Percentiles rank a stretch among this genome's conserved stretches.
Conservation (phyloP, 345 rosid species). For the Gossypium anomalum region DNA sequence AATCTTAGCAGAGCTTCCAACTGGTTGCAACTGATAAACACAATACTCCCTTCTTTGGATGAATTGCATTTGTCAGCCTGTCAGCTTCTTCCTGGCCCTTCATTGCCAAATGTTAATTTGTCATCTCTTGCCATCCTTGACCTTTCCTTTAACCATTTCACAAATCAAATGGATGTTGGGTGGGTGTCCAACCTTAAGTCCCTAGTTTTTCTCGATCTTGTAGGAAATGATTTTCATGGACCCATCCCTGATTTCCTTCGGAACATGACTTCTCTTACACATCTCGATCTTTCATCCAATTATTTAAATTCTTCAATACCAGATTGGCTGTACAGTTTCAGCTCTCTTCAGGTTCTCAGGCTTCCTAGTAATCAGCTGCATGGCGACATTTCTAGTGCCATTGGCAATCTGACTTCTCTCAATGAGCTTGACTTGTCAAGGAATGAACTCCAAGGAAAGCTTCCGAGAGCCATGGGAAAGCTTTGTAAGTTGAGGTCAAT, state of each 20-base stretch:
- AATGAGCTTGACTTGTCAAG: neutral
- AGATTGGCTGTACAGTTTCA: neutral
- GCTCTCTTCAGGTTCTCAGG: neutral
- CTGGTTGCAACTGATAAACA: neutral
- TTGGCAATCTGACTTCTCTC: neutral
- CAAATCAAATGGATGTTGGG: neutral
- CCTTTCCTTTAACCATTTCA: neutral
- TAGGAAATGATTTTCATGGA: neutral
- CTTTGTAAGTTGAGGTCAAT: neutral
- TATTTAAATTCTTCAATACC: neutral
- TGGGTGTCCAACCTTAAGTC: neutral
- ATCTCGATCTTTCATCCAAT: neutral
- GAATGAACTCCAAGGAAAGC: neutral
- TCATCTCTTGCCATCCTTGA: conserved; percentile 1
- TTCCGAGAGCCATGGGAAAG: neutral
- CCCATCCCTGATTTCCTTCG: neutral
- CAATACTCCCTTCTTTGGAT: neutral
- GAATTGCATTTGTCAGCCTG: neutral
- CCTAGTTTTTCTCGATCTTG: neutral
- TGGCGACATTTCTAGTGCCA: neutral
- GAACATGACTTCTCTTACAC: neutral
- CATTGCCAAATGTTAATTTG: neutral
- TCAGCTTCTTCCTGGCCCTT: neutral
- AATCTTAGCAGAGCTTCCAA: neutral
- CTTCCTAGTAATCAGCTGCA: neutral